Percentiles rank a stretch among this genome's conserved stretches.
phyloP scores from a whole-genome alignment of 73 alveolate species.

The Paramecium caudatum region DNA sequence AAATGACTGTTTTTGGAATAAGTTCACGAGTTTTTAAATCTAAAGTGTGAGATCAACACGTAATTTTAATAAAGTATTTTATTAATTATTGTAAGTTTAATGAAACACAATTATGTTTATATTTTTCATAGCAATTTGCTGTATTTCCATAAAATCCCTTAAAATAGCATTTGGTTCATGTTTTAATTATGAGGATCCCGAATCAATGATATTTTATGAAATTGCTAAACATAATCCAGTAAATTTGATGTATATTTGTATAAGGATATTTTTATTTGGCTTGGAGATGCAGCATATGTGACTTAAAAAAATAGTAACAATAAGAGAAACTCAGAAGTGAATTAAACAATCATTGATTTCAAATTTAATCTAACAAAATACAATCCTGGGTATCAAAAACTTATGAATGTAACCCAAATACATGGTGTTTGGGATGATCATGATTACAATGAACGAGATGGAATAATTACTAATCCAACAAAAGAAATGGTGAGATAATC shows the following conservation, averaged over 20 bases:
- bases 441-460: conserved; percentile 80
- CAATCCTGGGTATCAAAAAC: conserved; percentile 66
- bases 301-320: conserved; percentile 51
- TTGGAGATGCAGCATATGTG: conserved; percentile 80
- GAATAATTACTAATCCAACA: conserved; percentile 63
- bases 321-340: conserved; percentile 40
- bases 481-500: conserved; percentile 70
- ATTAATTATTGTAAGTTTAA: too few species aligned
- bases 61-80: too few species aligned
- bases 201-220: conserved; percentile 23
- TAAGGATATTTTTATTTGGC: conserved; percentile 57
- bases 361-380: conserved; percentile 48
- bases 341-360: conserved; percentile 43
- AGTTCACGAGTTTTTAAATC: too few species aligned
- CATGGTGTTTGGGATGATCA: conserved; percentile 89
- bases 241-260: background rate
- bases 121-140: too few species aligned
- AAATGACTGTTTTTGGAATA: too few species aligned
- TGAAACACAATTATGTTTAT: too few species aligned
- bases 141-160: conserved; percentile 2
- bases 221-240: conserved; percentile 49
- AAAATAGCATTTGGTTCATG: conserved; percentile 60
- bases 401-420: conserved; percentile 41
- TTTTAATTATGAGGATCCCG: conserved; percentile 9
- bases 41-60: too few species aligned